Base-by-base conservation (phyloP, 768 basidiomycete species). In the Galerina sulciceps region DNA sequence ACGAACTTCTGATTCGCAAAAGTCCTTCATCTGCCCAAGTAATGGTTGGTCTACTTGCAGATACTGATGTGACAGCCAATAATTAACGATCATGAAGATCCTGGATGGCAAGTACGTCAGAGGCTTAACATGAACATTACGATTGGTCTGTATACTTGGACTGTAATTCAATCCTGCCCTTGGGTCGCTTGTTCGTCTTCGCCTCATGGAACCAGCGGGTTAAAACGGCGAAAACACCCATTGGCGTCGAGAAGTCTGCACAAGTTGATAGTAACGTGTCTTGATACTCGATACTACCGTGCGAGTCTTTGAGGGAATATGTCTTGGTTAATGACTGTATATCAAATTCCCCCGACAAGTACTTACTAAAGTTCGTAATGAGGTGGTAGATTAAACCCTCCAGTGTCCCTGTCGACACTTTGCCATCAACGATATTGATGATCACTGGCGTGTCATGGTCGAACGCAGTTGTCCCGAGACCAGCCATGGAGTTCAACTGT, bases 341-440 rank as follows among this genome's bases (percentile, higher is more conserved):
- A 14, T 31, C 26, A 8, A 31, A 5, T 31, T n/a, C n/a, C n/a
- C n/a, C n/a, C 5, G 26, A 0, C 26, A 1, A 3, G 26, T 2
- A 65, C 72, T 69, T 44, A 75, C 73, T 71, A 53, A 71, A 72
- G 51, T 70, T 65, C 34, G 64, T 66, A 53, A 78, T 74, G 44
- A 81, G 59, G 31, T 73, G 71, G 20, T 80, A 74, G 4, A 81
- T 67, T 17, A 81, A 58, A 10, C 78, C 80, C 60, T 77, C 74
- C 53, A 82, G 53, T 10, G 77, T 81, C 8, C 76, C 81, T 6
- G 76, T 69, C 15, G 62, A 62, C 6, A 82, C 75, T 4, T 59
- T 57, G 4, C 76, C 78, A 48, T 51, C 51, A 10, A 59, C 62
- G 18, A 70, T 36, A 52, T 74, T 58, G 35, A 76, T 65, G 31